phyloP scores from a whole-genome alignment of 495 filamentous ascomycete genomes.

The Lindgomyces ingoldianus region DNA sequence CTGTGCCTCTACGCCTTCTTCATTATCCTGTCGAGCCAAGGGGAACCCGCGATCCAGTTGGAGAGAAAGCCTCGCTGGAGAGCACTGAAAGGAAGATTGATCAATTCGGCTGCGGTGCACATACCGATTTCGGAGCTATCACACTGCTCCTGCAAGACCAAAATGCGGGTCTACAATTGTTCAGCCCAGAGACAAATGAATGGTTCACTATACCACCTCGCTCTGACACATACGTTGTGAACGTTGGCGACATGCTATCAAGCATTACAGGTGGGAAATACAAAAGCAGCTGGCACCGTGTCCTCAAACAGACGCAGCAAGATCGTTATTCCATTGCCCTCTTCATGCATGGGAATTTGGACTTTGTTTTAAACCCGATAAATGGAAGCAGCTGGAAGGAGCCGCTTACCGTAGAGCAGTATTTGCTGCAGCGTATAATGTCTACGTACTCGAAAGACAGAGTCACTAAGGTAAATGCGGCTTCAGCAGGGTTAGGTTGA shows the following conservation, averaged over 20 bases:
- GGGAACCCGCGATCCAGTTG: neutral
- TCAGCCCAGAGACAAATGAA: constrained; percentile 33
- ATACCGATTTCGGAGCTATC: constrained; percentile 47
- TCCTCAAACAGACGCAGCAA: constrained; percentile 34
- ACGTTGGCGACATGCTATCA: constrained; percentile 44
- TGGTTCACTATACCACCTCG: constrained; percentile 41
- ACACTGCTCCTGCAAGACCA: constrained; percentile 46
- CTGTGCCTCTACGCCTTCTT: constrained; percentile 38
- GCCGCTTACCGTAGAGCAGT: constrained; percentile 43
- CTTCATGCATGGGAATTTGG: constrained; percentile 42
- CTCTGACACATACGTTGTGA: constrained; percentile 42
- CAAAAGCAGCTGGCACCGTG: constrained; percentile 45
- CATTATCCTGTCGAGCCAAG: constrained; percentile 42
- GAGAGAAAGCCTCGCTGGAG: neutral
- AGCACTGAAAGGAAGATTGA: constrained; percentile 1
- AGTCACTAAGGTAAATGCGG: neutral
- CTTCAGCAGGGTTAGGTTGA: neutral
- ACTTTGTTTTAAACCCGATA: constrained; percentile 42
- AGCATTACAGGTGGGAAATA: constrained; percentile 39
- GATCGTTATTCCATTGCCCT: constrained; percentile 25
- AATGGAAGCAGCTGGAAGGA: constrained; percentile 36
- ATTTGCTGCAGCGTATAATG: too few relatives aligned
- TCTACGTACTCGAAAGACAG: neutral
- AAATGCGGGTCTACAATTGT: constrained; percentile 41
- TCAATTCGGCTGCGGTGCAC: constrained; percentile 42